Base-by-base conservation (phyloP, 495 filamentous ascomycete genomes). In the Penicillium diatomitis region DNA sequence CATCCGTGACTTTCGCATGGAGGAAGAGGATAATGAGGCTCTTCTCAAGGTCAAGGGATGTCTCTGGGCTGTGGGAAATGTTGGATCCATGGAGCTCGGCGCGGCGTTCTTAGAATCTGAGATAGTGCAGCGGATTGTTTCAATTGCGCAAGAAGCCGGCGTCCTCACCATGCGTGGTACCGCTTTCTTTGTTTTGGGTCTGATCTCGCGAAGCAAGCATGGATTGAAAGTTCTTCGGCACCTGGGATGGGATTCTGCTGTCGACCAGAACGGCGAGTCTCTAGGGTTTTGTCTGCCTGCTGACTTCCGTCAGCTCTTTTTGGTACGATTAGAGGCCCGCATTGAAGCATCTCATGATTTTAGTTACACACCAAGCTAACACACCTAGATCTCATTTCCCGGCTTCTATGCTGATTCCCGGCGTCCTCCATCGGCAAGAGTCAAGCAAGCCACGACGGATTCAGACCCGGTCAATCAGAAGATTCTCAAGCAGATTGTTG, bases 21-120 rank as follows among this genome's bases (percentile, higher is more conserved):
- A 90, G 47, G 82, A 81, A 37, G 87, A 95, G 50, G 92, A 98
- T 58, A 70, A 78, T 10, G 92, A 98, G 66, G 80, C 83, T 44
- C 83, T 97, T 28, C 78, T 91, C 49, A 97, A 96, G 62, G 87
- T 96, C 46, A 98, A 97, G 61, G 92, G 94, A 30, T 96, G 88
- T 60, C 76, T 98, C 12, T 98, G 92, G 92, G 92, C 92, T 0
- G 88, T 98, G 6, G 92, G 94, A 29, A 98, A 98, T 59, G 89
- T 98, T 41, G 92, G 92, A 1, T 95, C 89, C 3, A 98, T 98
- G 94, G 90, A 95, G 56, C 80, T 96, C 32, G 92, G 94, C 2
- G 92, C 90, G 0, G 87, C 88, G 0, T 98, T 98, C 65, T 75
- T 98, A 3, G 84, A 84, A 46, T 82, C 82, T 38, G 86, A 96